phyloP scores from a whole-genome alignment of 345 rosid genomes.

The Cardamine occulta region DNA sequence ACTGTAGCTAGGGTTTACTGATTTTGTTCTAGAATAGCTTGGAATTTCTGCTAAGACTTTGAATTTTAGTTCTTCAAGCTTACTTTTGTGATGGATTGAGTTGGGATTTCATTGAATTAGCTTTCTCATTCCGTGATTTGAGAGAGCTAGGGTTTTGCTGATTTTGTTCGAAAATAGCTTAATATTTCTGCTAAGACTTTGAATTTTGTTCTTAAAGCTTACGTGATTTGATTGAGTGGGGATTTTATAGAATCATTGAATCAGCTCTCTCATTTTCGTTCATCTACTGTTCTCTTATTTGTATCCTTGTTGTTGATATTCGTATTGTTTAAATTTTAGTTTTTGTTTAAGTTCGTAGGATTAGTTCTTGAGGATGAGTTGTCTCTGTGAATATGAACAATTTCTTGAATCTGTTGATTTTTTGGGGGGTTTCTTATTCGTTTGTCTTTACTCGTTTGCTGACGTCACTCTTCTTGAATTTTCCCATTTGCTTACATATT shows the following conservation, averaged over 20 bases:
- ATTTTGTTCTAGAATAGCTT: not conserved
- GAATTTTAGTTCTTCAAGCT: slow-evolving; percentile 31
- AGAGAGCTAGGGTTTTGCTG: too few species aligned
- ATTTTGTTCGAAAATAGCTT: not conserved
- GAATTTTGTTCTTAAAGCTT: slow-evolving; percentile 30
- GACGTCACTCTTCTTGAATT: not conserved
- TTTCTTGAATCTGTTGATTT: not conserved
- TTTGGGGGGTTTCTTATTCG: not conserved
- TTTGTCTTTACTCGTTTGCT: slow-evolving; percentile 5
- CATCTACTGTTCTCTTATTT: slow-evolving; percentile 4
- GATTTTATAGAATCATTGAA: not conserved
- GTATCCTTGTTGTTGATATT: not conserved
- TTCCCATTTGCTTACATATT: not conserved
- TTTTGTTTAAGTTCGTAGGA: not conserved
- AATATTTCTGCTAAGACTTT: not conserved
- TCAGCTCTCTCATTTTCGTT: slow-evolving; percentile 21
- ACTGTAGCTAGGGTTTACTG: slow-evolving; percentile 49
- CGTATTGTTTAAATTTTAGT: not conserved
- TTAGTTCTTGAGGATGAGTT: slow-evolving; percentile 25
- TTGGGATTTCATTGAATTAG: not conserved
- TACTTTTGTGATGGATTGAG: slow-evolving; percentile 19
- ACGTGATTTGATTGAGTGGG: slow-evolving; percentile 11
- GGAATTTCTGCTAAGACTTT: not conserved
- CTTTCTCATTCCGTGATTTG: slow-evolving; percentile 5
- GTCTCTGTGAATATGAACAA: not conserved